A percentile compares a stretch with the other conserved stretches of the same genome.
These are phyloP conservation scores for Ophiocytium majus DNA, from an alignment of 352 stramenopile genomes.

Conservation along the genomic window DNA sequence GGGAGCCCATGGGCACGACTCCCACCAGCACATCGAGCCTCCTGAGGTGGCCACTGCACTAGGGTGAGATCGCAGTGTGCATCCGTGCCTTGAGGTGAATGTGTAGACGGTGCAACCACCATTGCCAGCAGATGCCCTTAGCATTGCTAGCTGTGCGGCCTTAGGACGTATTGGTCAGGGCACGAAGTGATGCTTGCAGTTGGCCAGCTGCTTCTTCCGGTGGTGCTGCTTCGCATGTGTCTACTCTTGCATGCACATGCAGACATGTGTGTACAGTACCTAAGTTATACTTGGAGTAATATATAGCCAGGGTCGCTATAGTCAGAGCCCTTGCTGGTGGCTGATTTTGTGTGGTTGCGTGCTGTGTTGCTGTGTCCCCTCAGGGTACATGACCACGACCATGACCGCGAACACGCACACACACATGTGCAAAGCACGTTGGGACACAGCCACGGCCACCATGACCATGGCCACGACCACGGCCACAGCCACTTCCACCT, in stretches of 20 bases:
- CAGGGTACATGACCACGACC: not conserved
- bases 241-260: too few relatives aligned
- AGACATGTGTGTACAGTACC: too few relatives aligned
- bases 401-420: too few relatives aligned
- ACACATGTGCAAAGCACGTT: too few relatives aligned
- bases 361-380: not conserved
- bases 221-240: too few relatives aligned
- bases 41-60: not conserved
- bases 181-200: too few relatives aligned
- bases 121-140: not conserved
- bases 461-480: conserved; percentile 14
- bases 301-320: too few relatives aligned
- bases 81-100: not conserved
- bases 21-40: not conserved
- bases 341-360: not conserved
- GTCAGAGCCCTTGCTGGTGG: too few relatives aligned
- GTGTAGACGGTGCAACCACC: not conserved
- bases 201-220: too few relatives aligned
- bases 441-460: not conserved
- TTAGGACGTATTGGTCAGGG: too few relatives aligned
- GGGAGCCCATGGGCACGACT: not conserved
- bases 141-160: too few relatives aligned
- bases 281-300: too few relatives aligned
- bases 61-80: not conserved
- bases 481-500: conserved; percentile 24